Evolutionary conservation across 2,329 filamentous ascomycete genomes (phyloP).

Genomic region (Paecilomyces dactylethromorphus): DNA sequence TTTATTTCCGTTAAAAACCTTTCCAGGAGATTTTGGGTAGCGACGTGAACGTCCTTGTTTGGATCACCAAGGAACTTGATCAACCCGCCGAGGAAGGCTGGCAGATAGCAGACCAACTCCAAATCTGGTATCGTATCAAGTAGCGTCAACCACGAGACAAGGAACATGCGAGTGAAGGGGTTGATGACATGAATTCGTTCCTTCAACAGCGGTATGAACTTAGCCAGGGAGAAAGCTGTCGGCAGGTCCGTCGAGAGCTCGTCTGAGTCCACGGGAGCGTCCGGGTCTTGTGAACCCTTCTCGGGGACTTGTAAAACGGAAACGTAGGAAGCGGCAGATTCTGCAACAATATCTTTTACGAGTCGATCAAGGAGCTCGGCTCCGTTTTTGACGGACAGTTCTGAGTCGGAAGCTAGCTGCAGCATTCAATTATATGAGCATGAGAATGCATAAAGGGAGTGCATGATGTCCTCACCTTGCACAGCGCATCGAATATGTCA

Average conservation of each 20-base stretch:
- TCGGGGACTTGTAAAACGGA: conserved; percentile 70
- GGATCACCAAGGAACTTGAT: conserved; percentile 88
- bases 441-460: background rate
- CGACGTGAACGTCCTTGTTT: conserved; percentile 89
- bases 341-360: conserved; percentile 92
- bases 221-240: conserved; percentile 83
- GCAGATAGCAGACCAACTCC: conserved; percentile 86
- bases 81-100: conserved; percentile 82
- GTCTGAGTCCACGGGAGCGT: conserved; percentile 30
- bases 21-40: conserved; percentile 81
- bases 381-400: conserved; percentile 95
- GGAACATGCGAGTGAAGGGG: conserved; percentile 87
- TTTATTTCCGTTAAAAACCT: conserved; percentile 91
- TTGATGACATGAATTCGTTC: conserved; percentile 93
- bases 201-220: conserved; percentile 87
- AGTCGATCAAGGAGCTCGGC: conserved; percentile 90
- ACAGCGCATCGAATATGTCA: conserved; percentile 93
- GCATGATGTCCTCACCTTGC: conserved; percentile 60
- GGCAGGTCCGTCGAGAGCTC: conserved; percentile 48
- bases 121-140: conserved; percentile 95
- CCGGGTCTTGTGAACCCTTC: conserved; percentile 36
- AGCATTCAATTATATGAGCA: conserved; percentile 14
- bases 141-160: conserved; percentile 92
- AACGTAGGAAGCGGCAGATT: conserved; percentile 90
- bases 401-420: conserved; percentile 89